Base-by-base conservation (phyloP, 768 basidiomycete species). In the Lentinula sp. region DNA sequence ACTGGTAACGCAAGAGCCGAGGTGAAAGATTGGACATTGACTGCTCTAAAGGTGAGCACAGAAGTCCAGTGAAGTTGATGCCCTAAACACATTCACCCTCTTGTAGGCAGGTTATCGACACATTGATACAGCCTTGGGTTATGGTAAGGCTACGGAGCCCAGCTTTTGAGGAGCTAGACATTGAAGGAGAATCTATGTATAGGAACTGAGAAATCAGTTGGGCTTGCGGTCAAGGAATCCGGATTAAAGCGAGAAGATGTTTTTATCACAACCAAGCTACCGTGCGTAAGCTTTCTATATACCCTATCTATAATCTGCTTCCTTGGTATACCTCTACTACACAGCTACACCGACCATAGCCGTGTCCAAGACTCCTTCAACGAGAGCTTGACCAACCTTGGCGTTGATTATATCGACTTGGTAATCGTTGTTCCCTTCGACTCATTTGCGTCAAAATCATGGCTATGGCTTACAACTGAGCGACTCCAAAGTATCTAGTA, bases 221-320 rank as follows among this genome's bases (percentile, higher is more conserved):
- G 81, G 2, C 65, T 73, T 5, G 79, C 76, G 0, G 71, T 85
- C 59, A 74, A 73, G 45, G 77, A 71, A 9, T 82, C 79, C 16
- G 81, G 80, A 2, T 71, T 82, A 43, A 77, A 80, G 3, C 75
- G 82, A 28, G 74, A 78, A 33, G 73, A 82, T 42, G 66, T 83
- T 28, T 82, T 79, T 65, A 70, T 84, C 36, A 82, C 81, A 0
- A 81, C 81, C 15, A 84, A 84, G 65, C 70, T 82, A 37, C 71
- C 76, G 69, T 78, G 61, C 64, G 74, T 9, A 48, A 10, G n/a
- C 16, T 48, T 28, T 12, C 13, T 7, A 4, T 15, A 15, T 36
- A n/a, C 13, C 35, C 18, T 4, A 13, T 35, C 12, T 5, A 12
- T n/a, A n/a, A 28, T 20, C 16, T 5, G 37, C 16, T 36, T 55